A percentile compares a stretch with the other conserved stretches of the same genome.
phyloP scores from a whole-genome alignment of 495 filamentous ascomycete species.

The Xylaria longipes region DNA sequence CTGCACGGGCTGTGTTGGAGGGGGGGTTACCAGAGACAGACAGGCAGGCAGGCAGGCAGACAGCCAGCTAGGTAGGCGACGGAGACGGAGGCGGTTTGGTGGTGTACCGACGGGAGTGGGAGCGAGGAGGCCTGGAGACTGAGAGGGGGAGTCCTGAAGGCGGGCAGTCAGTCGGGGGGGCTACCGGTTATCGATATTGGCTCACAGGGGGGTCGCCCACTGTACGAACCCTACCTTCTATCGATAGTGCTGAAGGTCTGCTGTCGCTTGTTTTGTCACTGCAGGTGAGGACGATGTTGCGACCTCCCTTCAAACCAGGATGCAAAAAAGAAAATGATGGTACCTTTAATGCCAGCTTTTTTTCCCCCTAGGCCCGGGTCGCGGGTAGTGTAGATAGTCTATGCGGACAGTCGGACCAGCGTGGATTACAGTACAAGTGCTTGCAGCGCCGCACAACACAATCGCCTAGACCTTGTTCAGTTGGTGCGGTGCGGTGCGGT shows the following conservation, averaged over 20 bases:
- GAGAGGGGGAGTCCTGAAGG: not conserved
- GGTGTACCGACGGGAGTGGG: constrained; percentile 1
- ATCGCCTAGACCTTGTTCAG: constrained; percentile 12
- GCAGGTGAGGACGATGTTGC: not conserved
- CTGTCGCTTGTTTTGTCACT: not conserved
- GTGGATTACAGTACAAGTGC: constrained; percentile 12
- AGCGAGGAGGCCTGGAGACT: too few relatives aligned
- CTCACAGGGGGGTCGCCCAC: constrained; percentile 14
- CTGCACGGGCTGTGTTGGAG: constrained; percentile 1
- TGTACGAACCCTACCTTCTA: constrained; percentile 19
- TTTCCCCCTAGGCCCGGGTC: not conserved
- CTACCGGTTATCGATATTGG: constrained; percentile 22
- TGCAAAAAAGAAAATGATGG: not conserved
- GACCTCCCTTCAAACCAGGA: not conserved
- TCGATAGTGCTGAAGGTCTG: constrained; percentile 14
- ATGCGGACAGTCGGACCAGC: not conserved
- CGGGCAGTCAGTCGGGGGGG: constrained; percentile 4
- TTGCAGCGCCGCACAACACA: constrained; percentile 17
- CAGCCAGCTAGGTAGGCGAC: too few relatives aligned
- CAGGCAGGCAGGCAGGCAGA: not conserved
- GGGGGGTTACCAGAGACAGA: not conserved
- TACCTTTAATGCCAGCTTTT: not conserved
- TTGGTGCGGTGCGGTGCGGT: constrained; percentile 3
- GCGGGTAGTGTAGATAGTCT: not conserved
- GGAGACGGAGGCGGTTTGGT: not conserved